Evolutionary conservation across 495 filamentous ascomycete genomes (phyloP).

Genomic region (Hyphodiscus hymeniophilus): DNA sequence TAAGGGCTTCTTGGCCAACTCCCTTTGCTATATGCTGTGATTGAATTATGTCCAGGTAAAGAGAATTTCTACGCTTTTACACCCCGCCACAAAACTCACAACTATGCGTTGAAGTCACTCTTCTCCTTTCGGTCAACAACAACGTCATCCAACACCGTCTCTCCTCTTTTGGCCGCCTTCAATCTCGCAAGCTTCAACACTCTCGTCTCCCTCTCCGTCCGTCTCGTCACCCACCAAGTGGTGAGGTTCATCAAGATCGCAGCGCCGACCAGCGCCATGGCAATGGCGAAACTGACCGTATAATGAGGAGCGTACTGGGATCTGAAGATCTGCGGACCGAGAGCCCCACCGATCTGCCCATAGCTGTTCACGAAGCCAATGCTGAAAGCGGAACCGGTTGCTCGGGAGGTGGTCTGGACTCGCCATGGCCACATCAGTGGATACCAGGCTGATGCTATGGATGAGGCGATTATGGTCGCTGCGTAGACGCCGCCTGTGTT

Average conservation of each 20-base stretch:
- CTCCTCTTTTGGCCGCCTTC: slow-evolving; percentile 29
- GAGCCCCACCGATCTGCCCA: slow-evolving; percentile 42
- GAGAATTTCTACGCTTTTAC: no score
- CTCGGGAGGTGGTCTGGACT: slow-evolving; percentile 27
- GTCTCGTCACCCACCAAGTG: slow-evolving; percentile 13
- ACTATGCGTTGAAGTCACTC: no score
- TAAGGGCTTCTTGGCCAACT: no score
- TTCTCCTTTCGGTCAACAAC: no score
- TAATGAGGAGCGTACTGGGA: slow-evolving; percentile 40
- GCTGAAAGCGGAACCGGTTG: slow-evolving; percentile 47
- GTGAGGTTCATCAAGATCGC: slow-evolving; percentile 4
- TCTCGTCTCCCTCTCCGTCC: slow-evolving; percentile 32
- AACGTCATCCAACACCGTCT: slow-evolving; percentile 35
- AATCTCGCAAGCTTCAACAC: slow-evolving; percentile 33
- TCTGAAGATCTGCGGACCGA: slow-evolving; percentile 42
- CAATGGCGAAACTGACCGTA: slow-evolving; percentile 31
- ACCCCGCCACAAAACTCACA: no score
- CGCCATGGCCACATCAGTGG: slow-evolving; percentile 31
- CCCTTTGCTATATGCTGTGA: no score
- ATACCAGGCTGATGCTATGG: slow-evolving; percentile 25
- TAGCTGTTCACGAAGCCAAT: slow-evolving; percentile 46
- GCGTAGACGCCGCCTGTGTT: slow-evolving; percentile 27
- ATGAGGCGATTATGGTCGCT: slow-evolving; percentile 23
- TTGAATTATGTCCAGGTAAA: no score
- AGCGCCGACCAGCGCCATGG: slow-evolving; percentile 21